phyloP scores from a whole-genome alignment of 73 alveolate genomes.

The Paramecium sonneborni region DNA sequence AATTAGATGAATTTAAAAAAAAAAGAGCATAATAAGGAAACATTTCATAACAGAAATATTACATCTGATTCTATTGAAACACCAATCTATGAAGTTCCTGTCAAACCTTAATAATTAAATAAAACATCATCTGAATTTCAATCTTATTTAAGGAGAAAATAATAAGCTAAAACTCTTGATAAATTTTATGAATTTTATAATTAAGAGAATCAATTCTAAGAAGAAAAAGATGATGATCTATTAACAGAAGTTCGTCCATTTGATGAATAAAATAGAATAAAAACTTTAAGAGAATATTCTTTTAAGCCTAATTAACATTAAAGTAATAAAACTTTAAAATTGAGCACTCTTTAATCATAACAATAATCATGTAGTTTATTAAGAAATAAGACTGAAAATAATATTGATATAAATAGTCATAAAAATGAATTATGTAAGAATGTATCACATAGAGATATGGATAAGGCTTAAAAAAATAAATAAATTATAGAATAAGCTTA shows the following conservation, averaged over 20 bases:
- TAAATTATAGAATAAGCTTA: background rate
- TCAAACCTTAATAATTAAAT: background rate
- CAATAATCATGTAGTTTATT: background rate
- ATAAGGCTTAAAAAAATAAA: background rate
- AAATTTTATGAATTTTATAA: background rate
- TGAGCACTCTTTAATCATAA: background rate
- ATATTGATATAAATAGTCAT: background rate
- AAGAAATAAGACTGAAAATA: background rate
- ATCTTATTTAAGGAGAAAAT: background rate
- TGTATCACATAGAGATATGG: background rate
- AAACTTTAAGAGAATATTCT: background rate
- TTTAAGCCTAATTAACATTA: background rate
- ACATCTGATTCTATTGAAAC: background rate
- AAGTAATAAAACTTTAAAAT: background rate
- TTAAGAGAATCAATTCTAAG: background rate
- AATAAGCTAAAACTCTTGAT: background rate
- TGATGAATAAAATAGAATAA: background rate
- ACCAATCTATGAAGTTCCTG: background rate
- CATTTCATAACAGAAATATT: background rate
- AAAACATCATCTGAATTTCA: constrained; percentile 2
- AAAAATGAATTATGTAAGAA: background rate
- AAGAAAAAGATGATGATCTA: constrained; percentile 5
- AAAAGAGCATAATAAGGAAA: background rate
- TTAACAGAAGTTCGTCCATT: background rate
- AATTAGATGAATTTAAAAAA: background rate